Percentiles rank a stretch among this genome's conserved stretches.
phyloP scores from a whole-genome alignment of 2,329 filamentous ascomycete genomes.

The Aspergillus spinulosporus region DNA sequence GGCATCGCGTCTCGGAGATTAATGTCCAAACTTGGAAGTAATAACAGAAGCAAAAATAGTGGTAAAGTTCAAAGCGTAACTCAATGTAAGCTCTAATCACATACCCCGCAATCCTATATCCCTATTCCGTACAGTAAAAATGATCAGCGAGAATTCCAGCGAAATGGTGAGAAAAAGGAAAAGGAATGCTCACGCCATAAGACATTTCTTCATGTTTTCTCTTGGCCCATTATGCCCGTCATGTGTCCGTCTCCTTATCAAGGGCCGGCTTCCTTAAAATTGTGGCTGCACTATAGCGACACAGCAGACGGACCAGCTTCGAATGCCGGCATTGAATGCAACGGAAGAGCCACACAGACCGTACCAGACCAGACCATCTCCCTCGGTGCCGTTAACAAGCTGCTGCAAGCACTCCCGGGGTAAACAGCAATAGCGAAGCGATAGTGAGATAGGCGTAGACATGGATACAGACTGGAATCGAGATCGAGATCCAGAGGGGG shows the following conservation, averaged over 20 bases:
- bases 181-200: not conserved
- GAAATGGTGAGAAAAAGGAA: not conserved
- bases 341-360: not conserved
- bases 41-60: not conserved
- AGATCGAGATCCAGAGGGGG: not conserved
- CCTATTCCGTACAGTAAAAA: not conserved
- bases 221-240: conserved; percentile 1
- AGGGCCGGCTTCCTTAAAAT: not conserved
- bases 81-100: not conserved
- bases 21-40: not conserved
- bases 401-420: no score
- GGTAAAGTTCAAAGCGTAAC: no score
- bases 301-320: not conserved
- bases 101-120: no score
- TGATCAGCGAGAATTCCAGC: conserved; percentile 4
- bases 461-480: not conserved
- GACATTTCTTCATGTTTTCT: not conserved
- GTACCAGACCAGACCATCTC: not conserved
- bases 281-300: not conserved
- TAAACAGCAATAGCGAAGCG: no score
- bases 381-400: not conserved
- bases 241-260: not conserved
- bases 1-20: not conserved
- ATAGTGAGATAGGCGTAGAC: not conserved
- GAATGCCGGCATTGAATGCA: not conserved